These are phyloP conservation scores for Ormosia semicastrata DNA, from an alignment of 306 rosid genomes.

Conservation along the genomic window DNA sequence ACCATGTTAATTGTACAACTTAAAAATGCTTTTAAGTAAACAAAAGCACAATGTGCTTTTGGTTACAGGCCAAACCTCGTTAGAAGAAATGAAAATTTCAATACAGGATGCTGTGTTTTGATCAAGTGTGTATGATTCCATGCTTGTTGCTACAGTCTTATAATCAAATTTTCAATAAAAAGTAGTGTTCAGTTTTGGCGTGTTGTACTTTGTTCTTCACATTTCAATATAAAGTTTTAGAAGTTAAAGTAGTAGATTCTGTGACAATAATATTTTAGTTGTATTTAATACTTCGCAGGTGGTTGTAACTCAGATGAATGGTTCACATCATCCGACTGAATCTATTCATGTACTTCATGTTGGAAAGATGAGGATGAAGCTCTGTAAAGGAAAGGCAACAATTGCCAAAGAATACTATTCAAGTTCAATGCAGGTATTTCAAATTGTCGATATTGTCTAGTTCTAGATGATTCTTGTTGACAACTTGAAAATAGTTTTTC, in stretches of 20 bases:
- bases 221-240: neutral
- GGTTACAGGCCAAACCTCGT: neutral
- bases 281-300: constrained; percentile 56
- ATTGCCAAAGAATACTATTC: constrained; percentile 87
- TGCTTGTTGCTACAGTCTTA: neutral
- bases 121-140: neutral
- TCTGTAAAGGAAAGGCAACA: constrained; percentile 78
- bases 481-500: neutral
- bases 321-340: constrained; percentile 64
- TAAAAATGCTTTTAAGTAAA: neutral
- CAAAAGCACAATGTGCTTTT: neutral
- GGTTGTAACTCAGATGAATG: constrained; percentile 85
- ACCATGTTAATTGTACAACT: neutral
- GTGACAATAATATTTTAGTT: constrained; percentile 15
- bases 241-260: neutral
- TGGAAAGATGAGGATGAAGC: constrained; percentile 96
- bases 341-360: constrained; percentile 82
- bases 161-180: neutral
- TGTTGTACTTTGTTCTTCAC: neutral
- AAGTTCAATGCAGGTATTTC: constrained; percentile 86
- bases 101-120: neutral
- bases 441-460: neutral
- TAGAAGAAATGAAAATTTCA: neutral
- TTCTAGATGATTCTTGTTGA: neutral
- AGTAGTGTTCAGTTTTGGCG: neutral